Percentiles rank a stretch among this genome's conserved stretches.
Evolutionary conservation across 805 yeast genomes (phyloP).

Genomic region (Candida tibetensis): DNA sequence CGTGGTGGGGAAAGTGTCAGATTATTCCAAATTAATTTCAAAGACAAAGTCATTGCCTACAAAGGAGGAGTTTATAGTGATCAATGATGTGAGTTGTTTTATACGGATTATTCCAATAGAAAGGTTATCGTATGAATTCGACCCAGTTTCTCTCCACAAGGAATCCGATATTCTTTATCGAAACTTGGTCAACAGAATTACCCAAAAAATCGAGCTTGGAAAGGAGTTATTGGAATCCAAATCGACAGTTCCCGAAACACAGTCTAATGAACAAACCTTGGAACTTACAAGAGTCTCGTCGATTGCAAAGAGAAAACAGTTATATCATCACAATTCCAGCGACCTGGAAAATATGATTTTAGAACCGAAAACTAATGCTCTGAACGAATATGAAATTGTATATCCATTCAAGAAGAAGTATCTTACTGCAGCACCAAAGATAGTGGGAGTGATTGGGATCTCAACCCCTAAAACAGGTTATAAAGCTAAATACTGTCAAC

Average conservation of each 20-base stretch:
- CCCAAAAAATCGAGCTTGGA: constrained; percentile 16
- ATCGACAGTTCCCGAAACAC: not conserved
- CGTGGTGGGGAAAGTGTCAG: constrained; percentile 22
- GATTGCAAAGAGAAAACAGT: constrained; percentile 16
- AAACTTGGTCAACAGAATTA: constrained; percentile 15
- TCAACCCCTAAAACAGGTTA: constrained; percentile 15
- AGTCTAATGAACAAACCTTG: constrained; percentile 1
- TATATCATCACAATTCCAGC: constrained; percentile 7
- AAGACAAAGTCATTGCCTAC: constrained; percentile 5
- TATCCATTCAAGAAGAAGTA: constrained; percentile 20
- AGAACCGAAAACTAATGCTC: not conserved
- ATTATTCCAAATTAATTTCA: constrained; percentile 14
- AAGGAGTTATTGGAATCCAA: constrained; percentile 8
- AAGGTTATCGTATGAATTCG: constrained; percentile 1
- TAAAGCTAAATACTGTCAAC: constrained; percentile 1
- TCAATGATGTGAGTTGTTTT: constrained; percentile 22
- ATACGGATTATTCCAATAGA: constrained; percentile 22
- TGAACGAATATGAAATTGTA: constrained; percentile 15
- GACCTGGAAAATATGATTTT: not conserved
- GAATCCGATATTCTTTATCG: constrained; percentile 16
- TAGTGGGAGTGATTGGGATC: constrained; percentile 21
- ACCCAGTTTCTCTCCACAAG: constrained; percentile 5
- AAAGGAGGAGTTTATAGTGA: constrained; percentile 22
- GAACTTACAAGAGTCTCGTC: constrained; percentile 6
- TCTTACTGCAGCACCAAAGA: constrained; percentile 19